Evolutionary conservation across 768 basidiomycete genomes (phyloP).

Genomic region (Amanita pseudoporphyria): DNA sequence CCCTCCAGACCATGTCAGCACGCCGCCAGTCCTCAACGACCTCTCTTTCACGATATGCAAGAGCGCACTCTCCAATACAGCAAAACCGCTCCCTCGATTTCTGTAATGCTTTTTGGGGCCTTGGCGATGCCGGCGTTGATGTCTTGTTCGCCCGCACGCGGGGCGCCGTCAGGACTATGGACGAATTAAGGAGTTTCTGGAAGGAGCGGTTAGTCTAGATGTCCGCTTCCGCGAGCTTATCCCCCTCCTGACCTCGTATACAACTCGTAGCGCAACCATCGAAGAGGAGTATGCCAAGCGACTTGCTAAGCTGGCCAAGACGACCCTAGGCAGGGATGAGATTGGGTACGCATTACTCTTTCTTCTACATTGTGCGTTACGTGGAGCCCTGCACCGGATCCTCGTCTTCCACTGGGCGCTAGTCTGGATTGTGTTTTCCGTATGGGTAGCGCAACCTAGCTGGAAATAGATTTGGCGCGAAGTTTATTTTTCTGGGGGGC

Average conservation of each 20-base stretch:
- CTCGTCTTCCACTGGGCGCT: neutral
- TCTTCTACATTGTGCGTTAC: neutral
- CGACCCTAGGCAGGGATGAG: conserved; percentile 76
- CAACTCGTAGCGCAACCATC: conserved; percentile 56
- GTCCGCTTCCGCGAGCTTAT: conserved; percentile 1
- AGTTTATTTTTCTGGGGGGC: neutral
- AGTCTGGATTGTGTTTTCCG: neutral
- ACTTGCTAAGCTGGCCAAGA: conserved; percentile 68
- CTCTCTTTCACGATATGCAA: conserved; percentile 63
- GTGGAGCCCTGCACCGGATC: neutral
- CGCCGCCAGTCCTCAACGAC: conserved; percentile 77
- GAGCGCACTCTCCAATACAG: conserved; percentile 39
- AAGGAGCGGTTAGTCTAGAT: conserved; percentile 70
- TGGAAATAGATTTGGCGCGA: neutral
- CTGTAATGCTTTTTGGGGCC: conserved; percentile 96
- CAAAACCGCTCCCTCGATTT: conserved; percentile 65
- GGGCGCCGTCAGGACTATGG: conserved; percentile 76
- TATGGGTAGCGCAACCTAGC: neutral
- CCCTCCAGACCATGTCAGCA: conserved; percentile 42
- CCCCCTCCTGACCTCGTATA: conserved; percentile 6
- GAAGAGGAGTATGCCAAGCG: conserved; percentile 95
- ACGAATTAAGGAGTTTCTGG: conserved; percentile 84
- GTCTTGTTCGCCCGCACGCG: conserved; percentile 87
- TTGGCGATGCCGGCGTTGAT: conserved; percentile 79
- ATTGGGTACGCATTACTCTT: conserved; percentile 63